Conservation (phyloP, 805 yeast species). For the Metschnikowia shivogae region DNA sequence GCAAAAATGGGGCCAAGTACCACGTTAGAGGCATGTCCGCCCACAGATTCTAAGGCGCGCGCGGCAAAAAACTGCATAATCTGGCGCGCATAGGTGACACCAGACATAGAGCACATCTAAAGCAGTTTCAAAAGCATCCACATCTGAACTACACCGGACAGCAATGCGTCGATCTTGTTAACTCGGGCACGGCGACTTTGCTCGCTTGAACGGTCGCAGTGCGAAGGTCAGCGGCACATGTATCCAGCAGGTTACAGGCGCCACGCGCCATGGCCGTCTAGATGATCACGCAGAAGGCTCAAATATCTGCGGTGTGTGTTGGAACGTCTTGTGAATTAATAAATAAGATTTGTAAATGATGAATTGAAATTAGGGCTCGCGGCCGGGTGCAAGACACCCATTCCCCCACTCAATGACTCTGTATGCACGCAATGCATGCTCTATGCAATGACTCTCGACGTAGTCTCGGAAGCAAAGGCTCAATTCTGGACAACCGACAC, state of each 20-base stretch:
- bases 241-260: not conserved
- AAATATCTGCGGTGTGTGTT: too few relatives aligned
- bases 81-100: not conserved
- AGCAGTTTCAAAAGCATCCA: too few relatives aligned
- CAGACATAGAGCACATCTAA: too few relatives aligned
- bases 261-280: constrained; percentile 3
- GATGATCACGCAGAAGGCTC: not conserved
- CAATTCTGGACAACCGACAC: constrained; percentile 3
- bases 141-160: too few relatives aligned
- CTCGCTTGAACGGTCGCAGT: not conserved
- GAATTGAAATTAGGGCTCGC: not conserved
- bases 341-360: not conserved
- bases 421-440: not conserved
- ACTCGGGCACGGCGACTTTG: not conserved
- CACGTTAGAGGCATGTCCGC: too few relatives aligned
- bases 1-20: too few relatives aligned
- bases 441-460: too few relatives aligned
- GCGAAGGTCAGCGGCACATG: not conserved
- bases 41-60: not conserved
- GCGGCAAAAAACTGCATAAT: not conserved
- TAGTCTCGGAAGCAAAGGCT: not conserved
- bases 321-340: not conserved
- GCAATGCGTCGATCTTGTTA: too few relatives aligned
- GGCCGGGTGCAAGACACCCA: not conserved
- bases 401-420: not conserved